These are phyloP conservation scores for Acanthamoeba triangularis DNA, from an alignment of 208 protist genomes.

Conservation along the genomic window DNA sequence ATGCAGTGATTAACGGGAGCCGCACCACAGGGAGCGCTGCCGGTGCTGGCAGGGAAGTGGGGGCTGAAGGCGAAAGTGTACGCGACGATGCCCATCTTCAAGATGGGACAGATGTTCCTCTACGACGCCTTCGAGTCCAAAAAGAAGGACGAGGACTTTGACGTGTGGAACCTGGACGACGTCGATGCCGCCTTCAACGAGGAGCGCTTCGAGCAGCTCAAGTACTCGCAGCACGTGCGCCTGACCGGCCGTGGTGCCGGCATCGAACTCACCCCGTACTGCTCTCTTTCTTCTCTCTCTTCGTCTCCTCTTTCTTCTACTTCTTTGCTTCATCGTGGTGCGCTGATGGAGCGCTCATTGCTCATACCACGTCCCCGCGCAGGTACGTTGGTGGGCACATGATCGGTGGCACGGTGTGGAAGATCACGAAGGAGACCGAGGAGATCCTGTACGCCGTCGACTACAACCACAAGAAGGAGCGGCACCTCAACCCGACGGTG, in stretches of 20 bases:
- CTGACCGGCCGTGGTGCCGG: constrained; percentile 46
- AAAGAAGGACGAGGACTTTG: constrained; percentile 81
- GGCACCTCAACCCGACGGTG: constrained; percentile 88
- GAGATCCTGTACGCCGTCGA: constrained; percentile 94
- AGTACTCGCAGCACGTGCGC: constrained; percentile 85
- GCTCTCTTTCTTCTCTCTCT: background rate
- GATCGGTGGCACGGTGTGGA: constrained; percentile 93
- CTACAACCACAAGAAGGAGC: constrained; percentile 93
- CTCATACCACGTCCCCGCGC: background rate
- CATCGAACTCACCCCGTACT: constrained; percentile 84
- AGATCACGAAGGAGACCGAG: constrained; percentile 93
- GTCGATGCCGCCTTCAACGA: constrained; percentile 88
- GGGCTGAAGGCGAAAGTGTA: constrained; percentile 91
- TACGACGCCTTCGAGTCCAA: constrained; percentile 90
- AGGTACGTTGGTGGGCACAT: constrained; percentile 85
- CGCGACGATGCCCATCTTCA: constrained; percentile 90
- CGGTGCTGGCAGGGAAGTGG: constrained; percentile 88
- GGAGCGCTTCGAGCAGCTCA: constrained; percentile 82
- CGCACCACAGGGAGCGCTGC: constrained; percentile 87
- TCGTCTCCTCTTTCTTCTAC: background rate
- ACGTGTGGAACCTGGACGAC: constrained; percentile 90
- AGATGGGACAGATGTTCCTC: constrained; percentile 93
- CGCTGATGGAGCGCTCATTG: no score
- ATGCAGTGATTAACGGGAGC: background rate
- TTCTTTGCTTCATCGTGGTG: background rate